phyloP scores from a whole-genome alignment of 257 asterid species.

The Verbena officinalis region DNA sequence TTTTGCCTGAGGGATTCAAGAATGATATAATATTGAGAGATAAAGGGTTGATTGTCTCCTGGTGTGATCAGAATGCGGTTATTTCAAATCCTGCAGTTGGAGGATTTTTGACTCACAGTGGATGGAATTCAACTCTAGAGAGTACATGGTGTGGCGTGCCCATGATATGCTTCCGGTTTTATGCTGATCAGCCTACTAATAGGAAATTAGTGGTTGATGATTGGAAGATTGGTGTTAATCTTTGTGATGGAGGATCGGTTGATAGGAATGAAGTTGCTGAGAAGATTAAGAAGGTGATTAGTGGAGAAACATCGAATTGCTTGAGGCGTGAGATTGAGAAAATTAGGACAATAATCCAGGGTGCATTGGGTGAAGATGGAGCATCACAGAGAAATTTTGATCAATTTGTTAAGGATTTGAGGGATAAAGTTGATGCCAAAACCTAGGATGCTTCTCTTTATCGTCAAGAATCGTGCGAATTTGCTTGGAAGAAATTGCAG shows the following conservation, averaged over 20 bases:
- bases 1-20: slow-evolving; percentile 37
- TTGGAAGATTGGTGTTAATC: slow-evolving; percentile 36
- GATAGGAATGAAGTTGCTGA: slow-evolving; percentile 18
- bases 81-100: slow-evolving; percentile 41
- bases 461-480: no score
- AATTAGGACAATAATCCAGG: slow-evolving; percentile 10
- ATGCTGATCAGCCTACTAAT: slow-evolving; percentile 43
- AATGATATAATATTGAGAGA: slow-evolving; percentile 11
- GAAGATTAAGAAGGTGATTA: slow-evolving; percentile 30
- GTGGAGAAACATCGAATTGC: background rate
- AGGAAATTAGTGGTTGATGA: slow-evolving; percentile 42
- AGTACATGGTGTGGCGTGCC: slow-evolving; percentile 37
- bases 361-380: slow-evolving; percentile 29
- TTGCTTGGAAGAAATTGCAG: no score
- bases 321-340: slow-evolving; percentile 25
- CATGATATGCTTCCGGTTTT: slow-evolving; percentile 33
- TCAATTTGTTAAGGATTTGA: slow-evolving; percentile 28
- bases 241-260: slow-evolving; percentile 10
- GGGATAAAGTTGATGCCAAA: slow-evolving; percentile 2
- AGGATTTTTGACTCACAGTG: slow-evolving; percentile 44
- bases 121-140: slow-evolving; percentile 56
- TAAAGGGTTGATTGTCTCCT: slow-evolving; percentile 42
- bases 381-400: slow-evolving; percentile 10
- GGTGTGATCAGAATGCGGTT: slow-evolving; percentile 30
- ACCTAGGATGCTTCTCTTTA: background rate